These are phyloP conservation scores for Ogataea pilisensis DNA, from an alignment of 805 yeast species.

Conservation along the genomic window DNA sequence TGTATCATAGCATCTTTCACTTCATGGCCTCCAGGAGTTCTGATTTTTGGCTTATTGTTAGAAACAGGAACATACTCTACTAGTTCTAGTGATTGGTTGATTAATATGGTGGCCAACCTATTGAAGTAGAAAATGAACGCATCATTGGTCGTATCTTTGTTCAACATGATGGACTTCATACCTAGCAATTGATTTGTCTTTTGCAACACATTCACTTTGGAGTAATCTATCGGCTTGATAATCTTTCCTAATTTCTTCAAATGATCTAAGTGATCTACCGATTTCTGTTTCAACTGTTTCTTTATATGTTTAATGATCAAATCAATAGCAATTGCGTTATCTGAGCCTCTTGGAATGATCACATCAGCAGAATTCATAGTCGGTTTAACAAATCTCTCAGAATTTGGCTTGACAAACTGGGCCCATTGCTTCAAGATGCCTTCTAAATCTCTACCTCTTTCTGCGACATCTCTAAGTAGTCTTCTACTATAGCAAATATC, in stretches of 20 bases:
- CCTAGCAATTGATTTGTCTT: slow-evolving; percentile 65
- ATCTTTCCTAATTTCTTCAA: slow-evolving; percentile 53
- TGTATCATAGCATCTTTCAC: slow-evolving; percentile 29
- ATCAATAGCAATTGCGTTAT: slow-evolving; percentile 74
- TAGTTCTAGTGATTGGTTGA: slow-evolving; percentile 64
- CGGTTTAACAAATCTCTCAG: slow-evolving; percentile 68
- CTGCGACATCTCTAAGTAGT: slow-evolving; percentile 77
- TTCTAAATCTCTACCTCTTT: slow-evolving; percentile 77
- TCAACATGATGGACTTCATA: slow-evolving; percentile 65
- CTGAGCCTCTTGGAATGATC: slow-evolving; percentile 87
- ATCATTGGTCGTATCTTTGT: slow-evolving; percentile 51
- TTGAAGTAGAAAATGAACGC: slow-evolving; percentile 87
- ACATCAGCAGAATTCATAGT: slow-evolving; percentile 79
- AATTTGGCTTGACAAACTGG: slow-evolving; percentile 86
- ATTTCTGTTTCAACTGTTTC: slow-evolving; percentile 63
- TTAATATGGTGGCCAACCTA: slow-evolving; percentile 67
- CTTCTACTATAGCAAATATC: slow-evolving; percentile 91
- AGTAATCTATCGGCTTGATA: slow-evolving; percentile 28
- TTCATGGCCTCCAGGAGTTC: slow-evolving; percentile 39
- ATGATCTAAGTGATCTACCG: slow-evolving; percentile 61
- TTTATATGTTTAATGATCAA: slow-evolving; percentile 76
- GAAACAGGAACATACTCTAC: slow-evolving; percentile 34
- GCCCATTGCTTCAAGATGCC: slow-evolving; percentile 92
- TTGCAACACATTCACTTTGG: slow-evolving; percentile 37
- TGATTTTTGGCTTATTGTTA: slow-evolving; percentile 9